These are phyloP conservation scores for Rhizopogon vesiculosus DNA, from an alignment of 768 basidiomycete species.

Conservation along the genomic window DNA sequence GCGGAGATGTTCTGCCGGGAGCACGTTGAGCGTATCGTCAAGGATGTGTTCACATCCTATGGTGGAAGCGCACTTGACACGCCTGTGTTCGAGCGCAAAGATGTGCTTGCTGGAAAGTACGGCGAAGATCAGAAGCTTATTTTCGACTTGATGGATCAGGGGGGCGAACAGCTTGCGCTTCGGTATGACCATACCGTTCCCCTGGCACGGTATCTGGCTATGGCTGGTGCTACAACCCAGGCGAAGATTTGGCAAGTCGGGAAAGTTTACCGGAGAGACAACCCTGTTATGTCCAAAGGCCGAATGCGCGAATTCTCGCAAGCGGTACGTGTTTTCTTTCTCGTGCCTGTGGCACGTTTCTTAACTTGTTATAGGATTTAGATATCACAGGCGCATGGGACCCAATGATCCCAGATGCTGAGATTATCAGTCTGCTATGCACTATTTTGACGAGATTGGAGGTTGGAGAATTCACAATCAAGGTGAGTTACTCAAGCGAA, in stretches of 20 bases:
- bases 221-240: constrained; percentile 80
- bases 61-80: constrained; percentile 95
- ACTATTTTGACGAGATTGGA: constrained; percentile 80
- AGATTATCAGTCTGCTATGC: constrained; percentile 77
- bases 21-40: constrained; percentile 84
- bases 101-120: constrained; percentile 93
- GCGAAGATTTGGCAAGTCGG: constrained; percentile 95
- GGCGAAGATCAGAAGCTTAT: constrained; percentile 98
- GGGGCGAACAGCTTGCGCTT: constrained; percentile 91
- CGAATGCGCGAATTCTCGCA: constrained; percentile 99
- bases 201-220: constrained; percentile 91
- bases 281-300: constrained; percentile 96
- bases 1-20: constrained; percentile 89
- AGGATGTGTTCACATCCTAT: constrained; percentile 81
- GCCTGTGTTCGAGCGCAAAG: constrained; percentile 97
- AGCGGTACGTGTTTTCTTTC: constrained; percentile 52
- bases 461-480: constrained; percentile 92
- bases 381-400: constrained; percentile 93
- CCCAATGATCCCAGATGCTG: constrained; percentile 96
- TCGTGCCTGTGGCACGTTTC: background rate
- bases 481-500: constrained; percentile 41
- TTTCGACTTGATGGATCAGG: constrained; percentile 96
- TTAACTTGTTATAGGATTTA: constrained; percentile 61
- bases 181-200: constrained; percentile 98
- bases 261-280: constrained; percentile 97